These are phyloP conservation scores for Taxawa tesnikishii DNA, from an alignment of 2,329 filamentous ascomycete species.

Conservation along the genomic window DNA sequence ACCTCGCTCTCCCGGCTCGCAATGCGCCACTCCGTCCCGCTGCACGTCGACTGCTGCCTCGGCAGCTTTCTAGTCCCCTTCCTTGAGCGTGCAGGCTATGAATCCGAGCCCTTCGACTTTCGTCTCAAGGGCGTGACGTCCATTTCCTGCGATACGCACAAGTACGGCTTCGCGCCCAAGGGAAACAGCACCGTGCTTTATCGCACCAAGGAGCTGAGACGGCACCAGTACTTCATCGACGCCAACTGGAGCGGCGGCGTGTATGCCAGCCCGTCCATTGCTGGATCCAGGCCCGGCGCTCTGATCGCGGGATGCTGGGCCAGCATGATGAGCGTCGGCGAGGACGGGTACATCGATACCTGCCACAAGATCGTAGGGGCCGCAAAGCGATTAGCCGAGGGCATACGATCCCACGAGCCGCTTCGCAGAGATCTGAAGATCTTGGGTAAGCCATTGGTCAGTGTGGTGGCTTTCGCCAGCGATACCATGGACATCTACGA, in stretches of 20 bases:
- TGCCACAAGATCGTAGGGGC: constrained; percentile 82
- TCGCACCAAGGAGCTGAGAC: constrained; percentile 63
- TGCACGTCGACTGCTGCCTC: constrained; percentile 96
- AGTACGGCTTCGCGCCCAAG: constrained; percentile 97
- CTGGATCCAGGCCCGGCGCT: constrained; percentile 82
- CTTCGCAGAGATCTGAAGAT: constrained; percentile 65
- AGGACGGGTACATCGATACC: constrained; percentile 74
- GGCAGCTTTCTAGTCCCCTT: constrained; percentile 91
- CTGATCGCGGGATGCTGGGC: constrained; percentile 96
- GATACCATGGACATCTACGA: constrained; percentile 85
- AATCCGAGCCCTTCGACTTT: constrained; percentile 83
- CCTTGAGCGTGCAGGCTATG: constrained; percentile 87
- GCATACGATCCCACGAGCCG: constrained; percentile 56
- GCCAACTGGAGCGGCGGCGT: constrained; percentile 93
- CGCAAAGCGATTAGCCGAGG: constrained; percentile 67
- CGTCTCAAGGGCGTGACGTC: constrained; percentile 84
- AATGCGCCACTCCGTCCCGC: constrained; percentile 62
- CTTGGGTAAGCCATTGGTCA: constrained; percentile 75
- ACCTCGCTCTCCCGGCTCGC: constrained; percentile 72
- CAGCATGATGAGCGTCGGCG: constrained; percentile 76
- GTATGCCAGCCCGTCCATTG: constrained; percentile 85
- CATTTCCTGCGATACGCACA: constrained; percentile 95
- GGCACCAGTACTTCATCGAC: constrained; percentile 92
- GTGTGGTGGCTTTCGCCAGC: constrained; percentile 80
- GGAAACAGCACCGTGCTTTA: constrained; percentile 92